Evolutionary conservation across 768 basidiomycete species (phyloP).

Genomic region (Podaxis sp.): DNA sequence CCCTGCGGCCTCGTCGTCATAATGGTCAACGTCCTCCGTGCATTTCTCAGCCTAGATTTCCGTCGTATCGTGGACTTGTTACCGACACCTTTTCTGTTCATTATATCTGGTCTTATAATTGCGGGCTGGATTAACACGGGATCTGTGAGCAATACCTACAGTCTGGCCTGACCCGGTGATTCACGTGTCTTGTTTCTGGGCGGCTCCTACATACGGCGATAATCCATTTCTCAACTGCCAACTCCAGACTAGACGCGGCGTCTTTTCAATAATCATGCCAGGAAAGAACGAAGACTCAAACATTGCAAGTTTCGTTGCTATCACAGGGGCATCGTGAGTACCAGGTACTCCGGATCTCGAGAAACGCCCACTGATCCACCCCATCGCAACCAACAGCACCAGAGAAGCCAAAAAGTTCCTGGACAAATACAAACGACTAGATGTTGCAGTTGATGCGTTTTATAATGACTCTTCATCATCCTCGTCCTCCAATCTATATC

Average conservation of each 20-base stretch:
- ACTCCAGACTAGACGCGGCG: background rate
- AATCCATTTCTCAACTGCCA: conserved; percentile 4
- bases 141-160: conserved; percentile 1
- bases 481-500: conserved; percentile 14
- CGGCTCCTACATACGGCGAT: conserved; percentile 5
- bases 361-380: conserved; percentile 22
- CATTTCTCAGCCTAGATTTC: background rate
- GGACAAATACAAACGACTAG: conserved; percentile 67
- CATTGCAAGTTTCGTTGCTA: conserved; percentile 56
- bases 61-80: background rate
- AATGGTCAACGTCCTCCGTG: background rate
- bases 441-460: conserved; percentile 72
- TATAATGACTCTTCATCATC: conserved; percentile 44
- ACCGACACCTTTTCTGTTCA: background rate
- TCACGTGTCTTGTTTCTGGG: conserved; percentile 9
- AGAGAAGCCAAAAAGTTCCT: conserved; percentile 68
- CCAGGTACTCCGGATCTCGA: background rate
- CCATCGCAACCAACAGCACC: conserved; percentile 28
- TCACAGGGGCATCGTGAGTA: conserved; percentile 74
- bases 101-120: background rate
- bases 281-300: conserved; percentile 49
- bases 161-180: conserved; percentile 1
- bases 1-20: background rate
- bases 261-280: conserved; percentile 24
- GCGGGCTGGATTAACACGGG: background rate